phyloP scores from a whole-genome alignment of 2,329 filamentous ascomycete species.

The Fusarium longipes region DNA sequence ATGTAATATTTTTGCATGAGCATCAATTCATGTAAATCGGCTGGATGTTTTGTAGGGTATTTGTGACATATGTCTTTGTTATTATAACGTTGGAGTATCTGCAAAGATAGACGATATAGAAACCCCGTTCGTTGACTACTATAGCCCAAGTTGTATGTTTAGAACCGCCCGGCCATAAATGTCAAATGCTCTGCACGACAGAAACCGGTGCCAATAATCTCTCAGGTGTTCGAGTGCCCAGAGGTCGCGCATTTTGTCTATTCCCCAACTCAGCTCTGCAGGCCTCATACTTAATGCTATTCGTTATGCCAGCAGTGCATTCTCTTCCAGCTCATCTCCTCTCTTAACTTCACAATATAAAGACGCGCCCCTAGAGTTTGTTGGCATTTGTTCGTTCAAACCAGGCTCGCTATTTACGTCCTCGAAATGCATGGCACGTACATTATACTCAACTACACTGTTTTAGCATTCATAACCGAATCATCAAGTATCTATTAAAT shows the following conservation, averaged over 20 bases:
- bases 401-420: neutral
- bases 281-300: too few species aligned
- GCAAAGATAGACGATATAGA: neutral
- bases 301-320: too few species aligned
- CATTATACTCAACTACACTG: neutral
- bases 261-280: too few species aligned
- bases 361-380: too few species aligned
- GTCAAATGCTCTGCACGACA: neutral
- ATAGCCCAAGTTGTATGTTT: neutral
- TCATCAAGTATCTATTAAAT: neutral
- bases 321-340: too few species aligned
- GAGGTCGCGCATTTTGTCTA: too few species aligned
- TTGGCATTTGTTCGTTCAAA: too few species aligned
- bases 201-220: neutral
- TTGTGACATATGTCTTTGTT: neutral
- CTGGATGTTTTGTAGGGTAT: constrained; percentile 1
- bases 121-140: neutral
- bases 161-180: neutral
- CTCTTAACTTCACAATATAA: too few species aligned
- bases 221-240: too few species aligned
- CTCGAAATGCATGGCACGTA: neutral
- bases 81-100: constrained; percentile 1
- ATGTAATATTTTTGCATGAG: constrained; percentile 8
- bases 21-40: neutral
- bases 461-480: neutral